These are phyloP conservation scores for Talinum fruticosum DNA, from an alignment of 148 eudicot genomes.

Conservation along the genomic window DNA sequence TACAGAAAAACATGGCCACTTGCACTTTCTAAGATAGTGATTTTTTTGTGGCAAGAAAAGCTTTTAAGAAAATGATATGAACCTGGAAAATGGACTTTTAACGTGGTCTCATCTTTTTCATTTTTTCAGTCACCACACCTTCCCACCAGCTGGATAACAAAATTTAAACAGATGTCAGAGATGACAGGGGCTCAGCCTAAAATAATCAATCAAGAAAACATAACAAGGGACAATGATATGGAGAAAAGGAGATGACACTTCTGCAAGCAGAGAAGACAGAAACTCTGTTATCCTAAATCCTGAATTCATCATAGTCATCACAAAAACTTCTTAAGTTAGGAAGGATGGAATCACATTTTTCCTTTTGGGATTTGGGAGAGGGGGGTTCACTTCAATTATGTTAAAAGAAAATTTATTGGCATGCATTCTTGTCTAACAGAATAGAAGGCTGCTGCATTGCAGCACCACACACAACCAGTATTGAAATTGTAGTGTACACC, in stretches of 20 bases:
- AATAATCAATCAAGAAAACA: background rate
- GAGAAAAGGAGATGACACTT: background rate
- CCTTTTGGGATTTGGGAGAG: too few relatives aligned
- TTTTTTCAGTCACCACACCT: conserved; percentile 74
- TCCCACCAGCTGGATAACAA: conserved; percentile 80
- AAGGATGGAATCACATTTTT: too few relatives aligned
- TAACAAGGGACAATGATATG: background rate
- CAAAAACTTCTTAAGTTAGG: background rate
- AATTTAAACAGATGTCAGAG: conserved; percentile 14
- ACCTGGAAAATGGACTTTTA: conserved; percentile 93
- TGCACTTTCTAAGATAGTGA: too few relatives aligned
- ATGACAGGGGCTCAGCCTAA: background rate
- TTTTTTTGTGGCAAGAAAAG: too few relatives aligned
- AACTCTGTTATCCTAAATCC: background rate
- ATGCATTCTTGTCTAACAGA: too few relatives aligned
- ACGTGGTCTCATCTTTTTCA: conserved; percentile 62
- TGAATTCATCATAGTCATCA: background rate
- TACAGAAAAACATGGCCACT: background rate
- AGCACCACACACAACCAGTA: background rate
- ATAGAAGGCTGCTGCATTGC: too few relatives aligned
- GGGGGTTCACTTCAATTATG: background rate
- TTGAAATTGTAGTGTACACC: background rate
- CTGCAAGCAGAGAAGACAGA: background rate
- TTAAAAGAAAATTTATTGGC: background rate
- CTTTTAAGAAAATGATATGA: conserved; percentile 4